These are phyloP conservation scores for Penicillium simplicissimum DNA, from an alignment of 495 filamentous ascomycete genomes.

Conservation along the genomic window DNA sequence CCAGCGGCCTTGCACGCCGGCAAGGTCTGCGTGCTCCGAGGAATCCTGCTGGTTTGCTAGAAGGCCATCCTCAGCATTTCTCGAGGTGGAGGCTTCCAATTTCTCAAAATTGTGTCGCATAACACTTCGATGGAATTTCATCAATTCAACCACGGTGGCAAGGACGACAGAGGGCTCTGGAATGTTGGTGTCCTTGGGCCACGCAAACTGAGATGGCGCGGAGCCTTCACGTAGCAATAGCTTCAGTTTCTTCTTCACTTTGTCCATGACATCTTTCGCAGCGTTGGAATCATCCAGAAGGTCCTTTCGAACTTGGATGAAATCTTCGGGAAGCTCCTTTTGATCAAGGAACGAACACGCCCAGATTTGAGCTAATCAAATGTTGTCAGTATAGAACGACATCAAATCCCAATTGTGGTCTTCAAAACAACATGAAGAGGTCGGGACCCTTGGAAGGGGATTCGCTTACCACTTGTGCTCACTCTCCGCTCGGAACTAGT, in stretches of 20 bases:
- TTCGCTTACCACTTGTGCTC: conserved; percentile 73
- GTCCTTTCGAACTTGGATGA: conserved; percentile 88
- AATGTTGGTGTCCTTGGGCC: conserved; percentile 81
- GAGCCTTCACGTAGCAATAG: conserved; percentile 83
- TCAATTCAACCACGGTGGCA: conserved; percentile 86
- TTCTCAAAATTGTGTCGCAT: conserved; percentile 91
- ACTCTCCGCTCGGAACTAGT: conserved; percentile 93
- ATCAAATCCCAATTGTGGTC: neutral
- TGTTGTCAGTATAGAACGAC: conserved; percentile 6
- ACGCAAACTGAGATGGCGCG: conserved; percentile 91
- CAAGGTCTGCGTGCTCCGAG: conserved; percentile 54
- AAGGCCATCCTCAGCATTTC: conserved; percentile 33
- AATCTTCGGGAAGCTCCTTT: conserved; percentile 80
- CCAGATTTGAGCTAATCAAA: conserved; percentile 83
- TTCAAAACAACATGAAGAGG: too few relatives aligned
- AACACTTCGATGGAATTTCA: conserved; percentile 93
- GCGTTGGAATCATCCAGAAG: conserved; percentile 96
- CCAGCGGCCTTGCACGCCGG: conserved; percentile 85
- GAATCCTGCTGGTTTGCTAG: conserved; percentile 20
- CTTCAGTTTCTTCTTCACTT: conserved; percentile 99
- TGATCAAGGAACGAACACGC: conserved; percentile 83
- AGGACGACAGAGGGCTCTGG: conserved; percentile 91
- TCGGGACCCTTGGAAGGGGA: neutral
- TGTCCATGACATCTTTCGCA: conserved; percentile 99
- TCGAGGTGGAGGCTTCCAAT: conserved; percentile 60